These are phyloP conservation scores for Prillingera fragicola DNA, from an alignment of 1,284 basidiomycete genomes.

Conservation along the genomic window DNA sequence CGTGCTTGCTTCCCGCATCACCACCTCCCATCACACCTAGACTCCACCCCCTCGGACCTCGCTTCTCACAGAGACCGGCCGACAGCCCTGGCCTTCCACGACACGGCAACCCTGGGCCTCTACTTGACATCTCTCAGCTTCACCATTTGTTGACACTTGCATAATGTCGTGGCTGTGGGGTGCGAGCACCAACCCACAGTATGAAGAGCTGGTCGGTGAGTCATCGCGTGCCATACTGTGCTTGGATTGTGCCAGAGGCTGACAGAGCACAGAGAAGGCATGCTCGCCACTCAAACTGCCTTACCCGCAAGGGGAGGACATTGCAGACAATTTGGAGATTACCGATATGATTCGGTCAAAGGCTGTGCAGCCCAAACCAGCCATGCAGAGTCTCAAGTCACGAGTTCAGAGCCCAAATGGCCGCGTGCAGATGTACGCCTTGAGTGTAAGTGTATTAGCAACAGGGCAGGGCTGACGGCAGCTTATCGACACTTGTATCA, in stretches of 20 bases:
- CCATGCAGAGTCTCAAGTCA: slow-evolving; percentile 82
- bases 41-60: too few relatives aligned
- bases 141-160: neutral
- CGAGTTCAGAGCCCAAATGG: slow-evolving; percentile 91
- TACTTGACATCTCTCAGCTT: neutral
- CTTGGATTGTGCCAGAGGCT: neutral
- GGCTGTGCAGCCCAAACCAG: slow-evolving; percentile 74
- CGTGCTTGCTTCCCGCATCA: too few relatives aligned
- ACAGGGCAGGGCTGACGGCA: slow-evolving; percentile 36
- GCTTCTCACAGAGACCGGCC: neutral
- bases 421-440: slow-evolving; percentile 83
- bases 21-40: too few relatives aligned
- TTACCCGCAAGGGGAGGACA: slow-evolving; percentile 64
- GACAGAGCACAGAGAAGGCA: slow-evolving; percentile 42
- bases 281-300: slow-evolving; percentile 48
- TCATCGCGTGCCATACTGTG: slow-evolving; percentile 1
- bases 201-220: slow-evolving; percentile 48
- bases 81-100: neutral
- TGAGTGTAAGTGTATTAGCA: slow-evolving; percentile 60
- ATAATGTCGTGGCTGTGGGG: slow-evolving; percentile 48
- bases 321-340: slow-evolving; percentile 89
- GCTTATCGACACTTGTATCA: slow-evolving; percentile 90
- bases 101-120: neutral
- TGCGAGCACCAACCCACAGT: slow-evolving; percentile 39
- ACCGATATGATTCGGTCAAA: slow-evolving; percentile 95